Percentiles rank a stretch among this genome's conserved stretches.
Conservation (phyloP, 2,329 filamentous ascomycete species). For the Penicillium thymicola region DNA sequence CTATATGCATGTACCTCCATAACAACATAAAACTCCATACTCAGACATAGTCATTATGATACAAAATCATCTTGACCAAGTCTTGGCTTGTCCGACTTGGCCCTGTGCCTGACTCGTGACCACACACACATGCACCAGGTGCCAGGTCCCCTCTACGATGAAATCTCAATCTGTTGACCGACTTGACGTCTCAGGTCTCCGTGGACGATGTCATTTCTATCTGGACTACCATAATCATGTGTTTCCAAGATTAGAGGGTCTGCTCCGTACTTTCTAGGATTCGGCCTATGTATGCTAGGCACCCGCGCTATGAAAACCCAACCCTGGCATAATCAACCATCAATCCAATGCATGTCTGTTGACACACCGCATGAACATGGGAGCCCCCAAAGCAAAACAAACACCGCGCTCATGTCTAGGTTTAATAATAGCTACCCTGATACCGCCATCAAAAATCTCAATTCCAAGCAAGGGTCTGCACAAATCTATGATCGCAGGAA, state of each 20-base stretch:
- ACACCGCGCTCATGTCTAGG: not conserved
- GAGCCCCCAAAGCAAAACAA: not conserved
- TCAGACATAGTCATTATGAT: not conserved
- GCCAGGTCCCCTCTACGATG: not conserved
- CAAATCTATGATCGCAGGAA: not conserved
- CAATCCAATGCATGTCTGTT: not conserved
- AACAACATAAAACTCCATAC: not conserved
- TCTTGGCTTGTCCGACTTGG: not conserved
- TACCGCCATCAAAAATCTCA: constrained; percentile 2
- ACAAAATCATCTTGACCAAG: not conserved
- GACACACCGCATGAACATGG: not conserved
- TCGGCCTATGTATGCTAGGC: not conserved
- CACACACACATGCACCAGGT: not conserved
- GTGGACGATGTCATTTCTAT: not conserved
- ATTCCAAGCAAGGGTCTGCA: constrained; percentile 19
- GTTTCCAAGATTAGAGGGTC: not conserved
- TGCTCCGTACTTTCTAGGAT: not conserved
- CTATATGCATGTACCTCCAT: not conserved
- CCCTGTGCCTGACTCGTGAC: not conserved
- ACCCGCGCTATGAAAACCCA: not conserved
- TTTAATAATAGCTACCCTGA: not conserved
- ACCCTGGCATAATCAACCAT: not conserved
- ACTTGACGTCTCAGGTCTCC: not conserved
- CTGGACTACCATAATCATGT: not conserved
- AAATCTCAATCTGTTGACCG: not conserved